phyloP scores from a whole-genome alignment of 2,329 filamentous ascomycete genomes.

The Grosmannia serpens region DNA sequence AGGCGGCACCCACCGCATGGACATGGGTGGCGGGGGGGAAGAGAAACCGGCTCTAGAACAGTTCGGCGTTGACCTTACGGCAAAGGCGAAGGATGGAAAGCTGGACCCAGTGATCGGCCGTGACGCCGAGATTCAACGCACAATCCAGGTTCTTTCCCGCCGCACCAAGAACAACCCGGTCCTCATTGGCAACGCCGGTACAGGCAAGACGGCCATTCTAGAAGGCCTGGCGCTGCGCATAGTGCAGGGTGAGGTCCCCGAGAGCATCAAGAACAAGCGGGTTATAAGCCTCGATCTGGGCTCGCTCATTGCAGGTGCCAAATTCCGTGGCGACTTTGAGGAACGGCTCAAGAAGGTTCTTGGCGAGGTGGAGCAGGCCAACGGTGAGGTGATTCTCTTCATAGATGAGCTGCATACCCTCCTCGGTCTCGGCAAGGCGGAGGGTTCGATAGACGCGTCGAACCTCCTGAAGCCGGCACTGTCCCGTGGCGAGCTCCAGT shows the following conservation, averaged over 20 bases:
- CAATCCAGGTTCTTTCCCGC: slow-evolving; percentile 85
- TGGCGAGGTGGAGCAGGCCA: slow-evolving; percentile 79
- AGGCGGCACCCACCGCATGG: slow-evolving; percentile 88
- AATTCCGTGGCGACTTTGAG: slow-evolving; percentile 93
- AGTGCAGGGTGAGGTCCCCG: slow-evolving; percentile 83
- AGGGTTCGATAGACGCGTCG: slow-evolving; percentile 92
- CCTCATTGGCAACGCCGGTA: slow-evolving; percentile 82
- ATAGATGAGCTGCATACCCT: slow-evolving; percentile 90
- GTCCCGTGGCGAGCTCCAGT: slow-evolving; percentile 87
- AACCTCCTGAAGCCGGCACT: slow-evolving; percentile 89
- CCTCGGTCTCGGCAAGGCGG: slow-evolving; percentile 83
- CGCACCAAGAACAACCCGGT: slow-evolving; percentile 95
- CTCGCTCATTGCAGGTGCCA: slow-evolving; percentile 87
- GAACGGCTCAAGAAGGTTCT: slow-evolving; percentile 84
- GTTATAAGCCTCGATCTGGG: slow-evolving; percentile 84
- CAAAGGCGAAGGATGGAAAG: slow-evolving; percentile 73
- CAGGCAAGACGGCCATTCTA: slow-evolving; percentile 86
- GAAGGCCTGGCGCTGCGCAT: slow-evolving; percentile 87
- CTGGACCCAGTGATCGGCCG: slow-evolving; percentile 92
- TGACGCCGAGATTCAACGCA: slow-evolving; percentile 83
- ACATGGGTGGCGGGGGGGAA: slow-evolving; percentile 59
- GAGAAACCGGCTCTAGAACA: slow-evolving; percentile 84
- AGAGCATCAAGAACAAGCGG: slow-evolving; percentile 88
- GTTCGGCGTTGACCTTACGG: slow-evolving; percentile 84
- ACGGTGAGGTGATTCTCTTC: slow-evolving; percentile 87